Conservation (phyloP, 1,284 basidiomycete species). For the Apiotrichum gamsii region DNA sequence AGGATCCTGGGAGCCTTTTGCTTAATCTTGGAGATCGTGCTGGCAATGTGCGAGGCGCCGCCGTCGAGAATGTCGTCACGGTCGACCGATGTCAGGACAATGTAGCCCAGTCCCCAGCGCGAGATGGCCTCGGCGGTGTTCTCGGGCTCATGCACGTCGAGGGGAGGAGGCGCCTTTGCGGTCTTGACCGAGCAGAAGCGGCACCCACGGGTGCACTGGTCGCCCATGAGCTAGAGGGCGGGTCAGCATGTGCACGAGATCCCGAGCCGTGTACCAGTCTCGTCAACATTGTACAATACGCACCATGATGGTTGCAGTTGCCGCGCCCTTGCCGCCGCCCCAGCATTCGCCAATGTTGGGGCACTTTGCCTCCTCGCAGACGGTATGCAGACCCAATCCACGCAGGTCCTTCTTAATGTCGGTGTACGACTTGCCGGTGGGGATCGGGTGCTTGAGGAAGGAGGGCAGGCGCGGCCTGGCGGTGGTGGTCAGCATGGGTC, state of each 20-base stretch:
- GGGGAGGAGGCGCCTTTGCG: slow-evolving; percentile 73
- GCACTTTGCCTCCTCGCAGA: slow-evolving; percentile 98
- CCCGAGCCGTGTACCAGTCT: no score
- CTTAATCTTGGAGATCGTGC: slow-evolving; percentile 92
- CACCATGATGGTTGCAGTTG: slow-evolving; percentile 99
- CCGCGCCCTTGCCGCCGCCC: slow-evolving; percentile 82
- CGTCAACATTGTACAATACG: no score
- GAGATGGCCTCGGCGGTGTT: slow-evolving; percentile 97
- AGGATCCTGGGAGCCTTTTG: slow-evolving; percentile 92
- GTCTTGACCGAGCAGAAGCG: slow-evolving; percentile 98
- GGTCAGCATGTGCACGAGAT: background rate
- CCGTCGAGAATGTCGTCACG: slow-evolving; percentile 92
- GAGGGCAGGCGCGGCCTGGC: slow-evolving; percentile 78
- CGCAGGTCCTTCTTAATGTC: slow-evolving; percentile 94
- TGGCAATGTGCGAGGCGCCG: slow-evolving; percentile 87
- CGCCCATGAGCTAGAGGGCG: slow-evolving; percentile 82
- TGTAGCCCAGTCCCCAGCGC: slow-evolving; percentile 97
- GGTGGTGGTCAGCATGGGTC: background rate
- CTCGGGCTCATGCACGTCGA: slow-evolving; percentile 96
- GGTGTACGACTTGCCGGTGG: slow-evolving; percentile 79
- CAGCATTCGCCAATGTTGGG: slow-evolving; percentile 99
- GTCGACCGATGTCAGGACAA: slow-evolving; percentile 94
- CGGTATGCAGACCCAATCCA: slow-evolving; percentile 85
- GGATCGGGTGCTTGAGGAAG: slow-evolving; percentile 88
- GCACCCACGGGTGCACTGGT: slow-evolving; percentile 96